These are phyloP conservation scores for Lasiodiplodia theobromae DNA, from an alignment of 2,329 filamentous ascomycete genomes.

Conservation along the genomic window DNA sequence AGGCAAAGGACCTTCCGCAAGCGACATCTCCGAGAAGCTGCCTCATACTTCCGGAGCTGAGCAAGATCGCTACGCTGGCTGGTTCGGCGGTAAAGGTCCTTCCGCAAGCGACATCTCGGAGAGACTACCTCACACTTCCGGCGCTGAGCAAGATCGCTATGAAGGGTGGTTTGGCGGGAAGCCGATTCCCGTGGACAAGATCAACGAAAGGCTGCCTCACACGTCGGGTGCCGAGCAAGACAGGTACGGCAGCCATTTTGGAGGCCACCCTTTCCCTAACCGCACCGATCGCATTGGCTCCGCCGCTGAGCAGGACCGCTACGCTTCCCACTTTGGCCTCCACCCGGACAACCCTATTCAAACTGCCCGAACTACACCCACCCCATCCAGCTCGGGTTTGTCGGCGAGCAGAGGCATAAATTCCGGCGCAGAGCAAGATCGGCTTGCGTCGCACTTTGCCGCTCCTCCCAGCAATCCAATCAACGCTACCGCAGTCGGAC, in stretches of 20 bases:
- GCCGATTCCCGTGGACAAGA: not conserved
- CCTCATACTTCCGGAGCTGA: constrained; percentile 11
- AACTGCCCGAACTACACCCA: constrained; percentile 3
- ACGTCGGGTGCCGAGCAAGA: constrained; percentile 26
- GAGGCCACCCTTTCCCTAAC: not conserved
- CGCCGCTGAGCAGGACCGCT: constrained; percentile 27
- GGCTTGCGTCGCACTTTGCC: constrained; percentile 26
- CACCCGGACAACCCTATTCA: constrained; percentile 20
- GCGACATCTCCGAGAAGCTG: constrained; percentile 11
- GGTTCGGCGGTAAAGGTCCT: constrained; percentile 24
- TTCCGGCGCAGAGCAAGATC: constrained; percentile 30
- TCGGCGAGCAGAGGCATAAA: not conserved
- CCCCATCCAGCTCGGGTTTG: constrained; percentile 1
- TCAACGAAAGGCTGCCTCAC: constrained; percentile 15
- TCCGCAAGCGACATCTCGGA: constrained; percentile 16
- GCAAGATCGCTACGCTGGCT: constrained; percentile 20
- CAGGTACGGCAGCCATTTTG: constrained; percentile 26
- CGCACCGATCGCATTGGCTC: constrained; percentile 11
- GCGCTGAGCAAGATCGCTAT: constrained; percentile 27
- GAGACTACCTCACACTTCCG: constrained; percentile 4
- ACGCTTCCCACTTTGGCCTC: constrained; percentile 23
- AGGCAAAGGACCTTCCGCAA: constrained; percentile 14
- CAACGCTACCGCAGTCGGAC: constrained; percentile 51
- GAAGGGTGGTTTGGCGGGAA: constrained; percentile 24
- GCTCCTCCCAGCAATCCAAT: constrained; percentile 22